Percentiles rank a stretch among this genome's conserved stretches.
These are phyloP conservation scores for Talaromyces islandicus DNA, from an alignment of 2,329 filamentous ascomycete species.

Conservation along the genomic window DNA sequence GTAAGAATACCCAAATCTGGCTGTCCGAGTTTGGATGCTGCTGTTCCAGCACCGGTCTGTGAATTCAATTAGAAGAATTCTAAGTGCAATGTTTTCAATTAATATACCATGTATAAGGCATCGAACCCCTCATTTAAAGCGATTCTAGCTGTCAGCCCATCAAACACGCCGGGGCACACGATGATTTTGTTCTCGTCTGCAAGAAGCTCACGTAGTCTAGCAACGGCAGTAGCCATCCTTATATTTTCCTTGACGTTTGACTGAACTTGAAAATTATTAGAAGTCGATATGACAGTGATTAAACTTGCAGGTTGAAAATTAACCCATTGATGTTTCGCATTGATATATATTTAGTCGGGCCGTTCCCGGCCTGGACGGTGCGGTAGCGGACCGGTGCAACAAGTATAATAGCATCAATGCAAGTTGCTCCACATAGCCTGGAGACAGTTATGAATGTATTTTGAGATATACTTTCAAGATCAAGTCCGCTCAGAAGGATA, in stretches of 20 bases:
- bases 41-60: constrained; percentile 58
- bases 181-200: constrained; percentile 39
- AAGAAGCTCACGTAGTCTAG: constrained; percentile 35
- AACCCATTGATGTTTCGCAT: background rate
- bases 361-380: background rate
- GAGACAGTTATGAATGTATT: background rate
- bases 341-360: background rate
- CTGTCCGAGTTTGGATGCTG: constrained; percentile 55
- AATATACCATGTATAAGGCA: constrained; percentile 59
- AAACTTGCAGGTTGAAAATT: background rate
- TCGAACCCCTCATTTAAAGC: constrained; percentile 59
- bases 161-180: constrained; percentile 61
- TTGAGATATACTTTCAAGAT: background rate
- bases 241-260: background rate
- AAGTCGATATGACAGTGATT: background rate
- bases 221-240: constrained; percentile 7
- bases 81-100: background rate
- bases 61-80: background rate
- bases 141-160: constrained; percentile 61
- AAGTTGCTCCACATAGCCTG: background rate
- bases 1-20: constrained; percentile 59
- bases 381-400: background rate
- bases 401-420: background rate
- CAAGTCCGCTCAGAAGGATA: background rate
- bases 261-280: background rate